phyloP scores from a whole-genome alignment of 1,284 basidiomycete genomes.

The Vanrija pseudolonga region DNA sequence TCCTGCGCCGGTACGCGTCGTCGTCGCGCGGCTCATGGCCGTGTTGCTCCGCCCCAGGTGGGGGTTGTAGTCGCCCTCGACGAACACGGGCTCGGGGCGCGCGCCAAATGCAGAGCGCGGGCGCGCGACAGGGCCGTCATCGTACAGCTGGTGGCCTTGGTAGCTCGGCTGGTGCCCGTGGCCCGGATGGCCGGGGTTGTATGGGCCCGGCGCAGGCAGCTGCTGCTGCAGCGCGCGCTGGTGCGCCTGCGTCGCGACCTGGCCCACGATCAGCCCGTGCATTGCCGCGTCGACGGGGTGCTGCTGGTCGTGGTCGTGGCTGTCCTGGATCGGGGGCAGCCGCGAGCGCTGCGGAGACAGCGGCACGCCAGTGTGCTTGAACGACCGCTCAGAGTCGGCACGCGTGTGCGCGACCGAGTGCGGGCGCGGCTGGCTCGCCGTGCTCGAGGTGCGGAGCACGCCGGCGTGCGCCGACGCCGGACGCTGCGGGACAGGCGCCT shows the following conservation, averaged over 20 bases:
- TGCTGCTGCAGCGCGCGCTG: constrained; percentile 39
- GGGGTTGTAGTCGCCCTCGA: constrained; percentile 21
- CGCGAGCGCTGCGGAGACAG: constrained; percentile 1
- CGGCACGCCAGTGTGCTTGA: background rate
- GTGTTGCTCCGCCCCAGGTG: constrained; percentile 27
- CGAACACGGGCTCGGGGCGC: constrained; percentile 30
- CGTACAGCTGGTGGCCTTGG: constrained; percentile 1
- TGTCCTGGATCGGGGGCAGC: constrained; percentile 13
- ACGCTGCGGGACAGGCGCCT: too few species aligned
- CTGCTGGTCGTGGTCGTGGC: constrained; percentile 10
- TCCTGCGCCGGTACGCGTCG: constrained; percentile 24
- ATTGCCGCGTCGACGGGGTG: too few species aligned
- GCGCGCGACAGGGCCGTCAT: constrained; percentile 19
- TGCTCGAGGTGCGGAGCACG: background rate
- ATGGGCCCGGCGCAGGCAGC: background rate
- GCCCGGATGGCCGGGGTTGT: constrained; percentile 2
- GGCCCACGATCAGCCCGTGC: constrained; percentile 21
- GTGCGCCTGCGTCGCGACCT: constrained; percentile 25
- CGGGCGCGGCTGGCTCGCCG: background rate
- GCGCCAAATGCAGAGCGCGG: constrained; percentile 29
- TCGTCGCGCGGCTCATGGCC: constrained; percentile 14
- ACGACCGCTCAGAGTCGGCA: background rate
- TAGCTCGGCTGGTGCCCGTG: constrained; percentile 8
- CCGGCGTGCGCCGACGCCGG: background rate
- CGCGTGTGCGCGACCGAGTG: constrained; percentile 2